Base-by-base conservation (phyloP, 73 alveolate species). In the Paramecium bursaria region DNA sequence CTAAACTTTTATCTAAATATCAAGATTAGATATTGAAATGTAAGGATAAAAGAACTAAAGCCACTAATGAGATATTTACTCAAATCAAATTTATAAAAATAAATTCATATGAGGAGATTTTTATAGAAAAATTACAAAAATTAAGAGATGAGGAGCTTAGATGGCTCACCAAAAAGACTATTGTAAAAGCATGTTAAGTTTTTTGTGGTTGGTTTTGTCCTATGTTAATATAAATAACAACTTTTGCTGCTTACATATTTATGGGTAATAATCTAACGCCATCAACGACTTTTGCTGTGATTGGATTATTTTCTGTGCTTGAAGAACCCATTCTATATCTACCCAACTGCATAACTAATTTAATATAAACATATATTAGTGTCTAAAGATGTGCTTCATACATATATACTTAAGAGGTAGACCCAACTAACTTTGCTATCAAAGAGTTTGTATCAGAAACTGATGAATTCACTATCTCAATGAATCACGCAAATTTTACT, bases 81-180 rank as follows among this genome's bases (percentile, higher is more conserved):
- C 88, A 93, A 87, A 92, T 96, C 26, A 96, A 94, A 92, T 86
- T 90, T 73, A 85, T 96, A 35, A 96, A 96, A 88, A 85, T 91
- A 35, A 86, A 96, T 92, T 87, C 95, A 11, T 96, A 97, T 95
- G 94, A 87, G 55, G 87, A 87, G 21, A 29, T 60, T 26, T 92
- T 96, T 80, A 74, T 80, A 53, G 85, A 75, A 1, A 91, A 75
- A 74, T 80, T 95, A 25, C 55, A 74, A 29, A 48, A 74, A 77
- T 60, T 75, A 51, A 54, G 97, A 60, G 92, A 91, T 48, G 55
- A 73, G 29, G 97, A 95, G 73, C 21, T 88, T 75, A 35, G 35
- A 27, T 73, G 47, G 48, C 42, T 61, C 7, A 54, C 50, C 73
- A 85, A 74, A 47, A 92, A 73, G 57, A 44, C 55, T 57, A 53